Conservation (phyloP, 768 basidiomycete genomes). For the Cyathus striatus region DNA sequence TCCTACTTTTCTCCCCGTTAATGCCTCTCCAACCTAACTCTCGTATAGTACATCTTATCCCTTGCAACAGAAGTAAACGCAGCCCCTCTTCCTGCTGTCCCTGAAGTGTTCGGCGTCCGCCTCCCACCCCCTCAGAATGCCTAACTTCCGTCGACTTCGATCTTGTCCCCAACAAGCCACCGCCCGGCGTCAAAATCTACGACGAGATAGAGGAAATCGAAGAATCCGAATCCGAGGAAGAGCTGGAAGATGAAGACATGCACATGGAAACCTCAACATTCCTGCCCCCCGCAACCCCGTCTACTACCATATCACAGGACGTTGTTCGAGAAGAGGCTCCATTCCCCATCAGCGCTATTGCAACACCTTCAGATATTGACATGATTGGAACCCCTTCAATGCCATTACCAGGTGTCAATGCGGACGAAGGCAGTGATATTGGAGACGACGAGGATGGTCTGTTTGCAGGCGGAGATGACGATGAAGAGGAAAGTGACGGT, state of each 20-base stretch:
- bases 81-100: constrained; percentile 74
- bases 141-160: constrained; percentile 83
- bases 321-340: constrained; percentile 40
- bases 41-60: constrained; percentile 63
- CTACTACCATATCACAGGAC: constrained; percentile 25
- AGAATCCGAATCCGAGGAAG: constrained; percentile 65
- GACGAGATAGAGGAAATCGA: constrained; percentile 81
- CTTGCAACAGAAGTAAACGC: constrained; percentile 83
- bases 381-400: constrained; percentile 47
- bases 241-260: constrained; percentile 53
- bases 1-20: constrained; percentile 10
- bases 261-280: constrained; percentile 70
- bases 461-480: constrained; percentile 72
- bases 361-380: constrained; percentile 66
- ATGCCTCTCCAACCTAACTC: background rate
- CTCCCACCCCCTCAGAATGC: constrained; percentile 66
- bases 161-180: constrained; percentile 79
- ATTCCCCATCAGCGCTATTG: constrained; percentile 56
- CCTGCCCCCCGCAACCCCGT: constrained; percentile 21
- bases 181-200: constrained; percentile 68
- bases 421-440: constrained; percentile 66
- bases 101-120: constrained; percentile 83
- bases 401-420: constrained; percentile 17
- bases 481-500: constrained; percentile 74
- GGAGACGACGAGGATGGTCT: constrained; percentile 74